Evolutionary conservation across 352 stramenopile genomes (phyloP), one percentile per base, ranked within the genome.

Genomic region (Phytophthora europaea): DNA sequence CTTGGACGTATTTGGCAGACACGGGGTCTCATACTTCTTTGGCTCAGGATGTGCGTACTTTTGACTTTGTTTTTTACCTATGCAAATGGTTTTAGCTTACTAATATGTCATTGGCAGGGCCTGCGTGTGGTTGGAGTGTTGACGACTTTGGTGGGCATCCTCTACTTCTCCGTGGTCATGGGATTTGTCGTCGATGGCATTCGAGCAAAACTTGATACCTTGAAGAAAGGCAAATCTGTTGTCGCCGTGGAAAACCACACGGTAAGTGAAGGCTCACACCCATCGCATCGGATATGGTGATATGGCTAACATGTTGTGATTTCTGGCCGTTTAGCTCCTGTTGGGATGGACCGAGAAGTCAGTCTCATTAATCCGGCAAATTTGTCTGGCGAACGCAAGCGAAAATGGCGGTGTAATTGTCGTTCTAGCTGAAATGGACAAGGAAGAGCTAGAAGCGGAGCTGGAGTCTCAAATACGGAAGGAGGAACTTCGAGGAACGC

Each of bases 111-210:
- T 34, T 60, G 26, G 15, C 33, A 88, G 79, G 79, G 77, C 4
- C n/a, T 87, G 22, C 83, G 81, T 3, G 55, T 90, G 26, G 76
- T 90, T 22, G 84, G 81, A n/a, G 73, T 87, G 1, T 23, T 85
- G 38, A 89, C 91, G 20, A 91, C 72, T 10, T 52, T 95, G 26
- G 52, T 88, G 53, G 85, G 87, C 6, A 91, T 95, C 62, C 68
- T 97, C n/a, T 92, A 95, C 60, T 95, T 95, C 56, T 93, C 89
- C 28, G 83, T 96, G 7, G 93, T 97, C 48, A 92, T 96, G 78
- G 91, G 91, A 6, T 96, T 97, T 48, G 88, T 97, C 2, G 88
- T 93, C n/a, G 90, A 96, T 55, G 81, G 72, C 7, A 94, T 97
- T 75, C 83, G 81, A 13, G 88, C 93, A 10, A 92, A 94, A 55